Evolutionary conservation across 1,284 basidiomycete genomes (phyloP), one percentile per base, ranked within the genome.

Genomic region (Moniliophthora roreri): DNA sequence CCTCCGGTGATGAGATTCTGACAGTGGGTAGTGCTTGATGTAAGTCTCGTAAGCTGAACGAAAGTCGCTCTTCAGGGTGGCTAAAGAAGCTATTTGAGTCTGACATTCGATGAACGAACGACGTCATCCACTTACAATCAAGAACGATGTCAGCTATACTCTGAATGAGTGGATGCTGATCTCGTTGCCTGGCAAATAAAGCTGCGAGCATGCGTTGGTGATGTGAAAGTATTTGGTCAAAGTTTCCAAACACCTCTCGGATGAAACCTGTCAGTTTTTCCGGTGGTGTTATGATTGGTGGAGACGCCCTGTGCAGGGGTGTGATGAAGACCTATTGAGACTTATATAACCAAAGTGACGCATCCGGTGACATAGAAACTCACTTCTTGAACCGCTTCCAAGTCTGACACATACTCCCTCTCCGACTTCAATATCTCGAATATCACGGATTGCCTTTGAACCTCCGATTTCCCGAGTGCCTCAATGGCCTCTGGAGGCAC

Each of bases 381-480:
- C 59, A 88, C 90, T 63, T 89, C 79, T 62, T 79, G 72, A 23
- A 93, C 75, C 5, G 85, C 74, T 61, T 83, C 76, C 57, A 93
- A 68, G 69, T 93, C 91, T 32, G 74, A 61, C 9, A 93, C 89
- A 66, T 93, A 93, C 58, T 90, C 87, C 59, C 81, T 77, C 69
- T 94, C 91, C 0, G 87, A 82, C 69, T 89, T 89, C 69, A 93
- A 84, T 42, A 92, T 68, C 63, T 93, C 91, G 64, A 93, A 94
- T 32, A 93, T 76, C 6, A 89, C 80, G 11, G 86, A 91, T 66
- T 94, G 91, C 42, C 91, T 77, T 55, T 87, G 81, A 11, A 91
- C 85, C 65, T 93, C 91, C 50, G 79, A 68, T 62, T 83, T 81
- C 18, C 82, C 84, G 1, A 93, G 70, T 0, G 82, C 83, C 36